Base-by-base conservation (phyloP, 2,329 filamentous ascomycete genomes). In the Gnomoniopsis smithogilvyi region DNA sequence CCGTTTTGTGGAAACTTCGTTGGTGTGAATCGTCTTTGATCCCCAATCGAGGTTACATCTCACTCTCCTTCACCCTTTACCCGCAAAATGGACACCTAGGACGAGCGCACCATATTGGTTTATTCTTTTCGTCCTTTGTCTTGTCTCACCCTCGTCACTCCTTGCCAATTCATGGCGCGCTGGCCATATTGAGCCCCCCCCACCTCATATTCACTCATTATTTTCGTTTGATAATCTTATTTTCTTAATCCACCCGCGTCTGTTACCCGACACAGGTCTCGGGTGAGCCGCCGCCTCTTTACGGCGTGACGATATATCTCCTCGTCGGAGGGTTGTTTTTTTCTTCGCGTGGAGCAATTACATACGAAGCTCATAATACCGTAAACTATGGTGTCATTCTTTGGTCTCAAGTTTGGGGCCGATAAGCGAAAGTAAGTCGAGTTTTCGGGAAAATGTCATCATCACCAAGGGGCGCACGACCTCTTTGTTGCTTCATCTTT, bases 371-470 rank as follows among this genome's bases (percentile, higher is more conserved):
- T 49, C 19, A 38, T 51, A 46, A 54, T 38, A 54, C 49, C 30
- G 17, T 41, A 48, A 21, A 61, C 45, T 50, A 85, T 85, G 83
- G 82, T 85, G 22, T 84, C 83, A 2, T 82, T 85, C 63, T 84
- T 85, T 63, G 81, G 82, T 52, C 72, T 85, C 67, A 83, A 79
- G 68, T 74, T 84, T 61, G 80, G 81, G 52, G 75, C 76, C 64
- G 80, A 81, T 62, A 84, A 79, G 73, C 85, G 84, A 70, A 83
- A 81, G 77, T 79, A 73, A 76, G 80, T 76, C 4, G 12, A 14
- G 3, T 47, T 19, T 21, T 6, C 3, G 19, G n/a, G 14, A 34
- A 21, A 30, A 51, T 38, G n/a, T 34, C 24, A 10, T 48, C 41
- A 26, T 14, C 14, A 19, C 21, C 17, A 12, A 21, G 6, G 22